phyloP scores from a whole-genome alignment of 805 yeast species.

The Lipomyces yamadae region DNA sequence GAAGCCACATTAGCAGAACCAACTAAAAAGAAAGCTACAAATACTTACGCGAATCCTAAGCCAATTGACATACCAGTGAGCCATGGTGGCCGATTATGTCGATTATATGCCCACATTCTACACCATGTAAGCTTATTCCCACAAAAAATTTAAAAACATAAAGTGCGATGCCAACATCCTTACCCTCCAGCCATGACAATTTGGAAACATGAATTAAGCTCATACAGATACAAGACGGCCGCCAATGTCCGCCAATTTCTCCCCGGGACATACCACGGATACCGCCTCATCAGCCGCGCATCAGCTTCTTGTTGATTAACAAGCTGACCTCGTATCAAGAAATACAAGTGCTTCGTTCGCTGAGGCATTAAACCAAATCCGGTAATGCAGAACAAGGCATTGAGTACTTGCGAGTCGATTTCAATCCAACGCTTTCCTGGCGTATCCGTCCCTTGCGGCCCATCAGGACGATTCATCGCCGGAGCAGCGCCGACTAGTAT shows the following conservation, averaged over 20 bases:
- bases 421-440: conserved; percentile 38
- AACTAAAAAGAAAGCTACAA: background rate
- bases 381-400: conserved; percentile 37
- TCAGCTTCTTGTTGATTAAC: conserved; percentile 15
- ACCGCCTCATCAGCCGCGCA: conserved; percentile 19
- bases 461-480: conserved; percentile 33
- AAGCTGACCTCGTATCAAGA: conserved; percentile 25
- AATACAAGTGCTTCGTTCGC: conserved; percentile 32
- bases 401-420: conserved; percentile 37
- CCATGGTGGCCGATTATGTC: conserved; percentile 38
- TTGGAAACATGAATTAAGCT: conserved; percentile 35
- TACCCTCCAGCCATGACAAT: conserved; percentile 35
- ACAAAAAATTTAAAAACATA: too few relatives aligned
- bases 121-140: background rate
- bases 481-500: conserved; percentile 37
- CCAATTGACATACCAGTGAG: conserved; percentile 37
- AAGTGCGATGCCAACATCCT: background rate
- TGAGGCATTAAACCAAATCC: conserved; percentile 38
- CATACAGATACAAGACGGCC: conserved; percentile 31
- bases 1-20: background rate
- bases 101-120: conserved; percentile 38
- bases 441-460: conserved; percentile 31
- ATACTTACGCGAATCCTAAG: conserved; percentile 24
- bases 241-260: conserved; percentile 23
- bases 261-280: conserved; percentile 33